A percentile compares a stretch with the other conserved stretches of the same genome.
Conservation (phyloP, 1,284 basidiomycete genomes). For the Meripilus lineatus region DNA sequence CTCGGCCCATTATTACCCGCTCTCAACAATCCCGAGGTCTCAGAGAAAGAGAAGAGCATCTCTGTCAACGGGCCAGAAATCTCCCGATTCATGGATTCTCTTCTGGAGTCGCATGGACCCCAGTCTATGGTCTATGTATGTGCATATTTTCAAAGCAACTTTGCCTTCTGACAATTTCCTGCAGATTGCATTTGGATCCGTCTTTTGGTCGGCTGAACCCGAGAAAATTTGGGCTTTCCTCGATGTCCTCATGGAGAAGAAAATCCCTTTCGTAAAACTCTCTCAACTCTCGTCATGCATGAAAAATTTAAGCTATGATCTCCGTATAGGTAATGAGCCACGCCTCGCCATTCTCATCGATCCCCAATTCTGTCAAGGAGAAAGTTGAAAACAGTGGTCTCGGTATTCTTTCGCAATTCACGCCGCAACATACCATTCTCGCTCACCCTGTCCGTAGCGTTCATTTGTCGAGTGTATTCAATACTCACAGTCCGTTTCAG, state of each 20-base stretch:
- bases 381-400: conserved; percentile 4
- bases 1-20: conserved; percentile 1
- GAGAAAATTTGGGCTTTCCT: conserved; percentile 7
- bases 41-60: neutral
- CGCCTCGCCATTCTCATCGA: conserved; percentile 1
- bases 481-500: neutral
- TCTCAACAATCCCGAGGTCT: neutral
- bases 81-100: conserved; percentile 1
- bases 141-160: neutral
- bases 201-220: conserved; percentile 4
- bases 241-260: conserved; percentile 6
- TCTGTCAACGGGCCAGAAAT: neutral
- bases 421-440: conserved; percentile 7
- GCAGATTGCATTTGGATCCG: conserved; percentile 5
- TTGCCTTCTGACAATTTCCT: neutral
- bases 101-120: neutral
- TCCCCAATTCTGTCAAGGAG: neutral
- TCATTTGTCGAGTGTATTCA: neutral
- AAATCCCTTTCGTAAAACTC: conserved; percentile 6
- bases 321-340: conserved; percentile 8
- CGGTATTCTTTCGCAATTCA: conserved; percentile 1
- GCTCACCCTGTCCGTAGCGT: conserved; percentile 1
- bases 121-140: conserved; percentile 5
- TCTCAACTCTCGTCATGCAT: neutral
- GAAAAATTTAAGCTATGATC: neutral